Evolutionary conservation across 2,329 filamentous ascomycete genomes (phyloP), one percentile per base, ranked within the genome.

Genomic region (Xylariaceae sp.): DNA sequence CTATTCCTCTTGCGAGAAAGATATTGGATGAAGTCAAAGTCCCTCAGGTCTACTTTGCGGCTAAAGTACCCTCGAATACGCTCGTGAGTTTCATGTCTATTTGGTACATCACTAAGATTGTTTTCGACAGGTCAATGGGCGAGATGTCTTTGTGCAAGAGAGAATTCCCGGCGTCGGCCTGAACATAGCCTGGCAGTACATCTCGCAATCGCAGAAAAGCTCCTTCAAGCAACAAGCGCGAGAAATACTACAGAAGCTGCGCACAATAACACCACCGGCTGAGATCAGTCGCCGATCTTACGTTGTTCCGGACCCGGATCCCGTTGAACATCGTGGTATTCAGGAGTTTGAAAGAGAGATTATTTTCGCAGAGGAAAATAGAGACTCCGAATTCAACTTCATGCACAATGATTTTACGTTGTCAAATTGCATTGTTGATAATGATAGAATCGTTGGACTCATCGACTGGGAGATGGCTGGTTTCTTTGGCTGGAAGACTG

Each of bases 381-480:
- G 34, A 41, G 61, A 64, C 23, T 4, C 46, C 11, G 57, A 62
- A 40, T 12, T 64, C 5, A 11, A 53, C 17, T 60, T 65, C 47
- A 58, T 62, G 57, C 63, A 62, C 34, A 61, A 64, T 33, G 63
- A 64, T 41, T 41, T 65, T 33, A 40, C 51, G 2, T 31, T 9
- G n/a, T 64, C 58, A 8, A 65, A 64, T 24, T 53, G 45, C 39
- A 61, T 65, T 34, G 63, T 65, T n/a, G 49, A 62, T n/a, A 53
- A 61, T 16, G 57, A 59, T 39, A 61, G 49, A 47, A 62, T 65
- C 28, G 57, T 61, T n/a, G 59, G 63, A 21, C 37, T 65, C 9
- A 17, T 65, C 36, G 63, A 64, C 43, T 64, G 59, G 63, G 58
- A 65, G 37, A 60, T 60, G 52, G 59, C 61, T 26, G 61, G 61